Evolutionary conservation across 345 rosid genomes (phyloP), one percentile per base, ranked within the genome.

Genomic region (Populus ilicifolia): DNA sequence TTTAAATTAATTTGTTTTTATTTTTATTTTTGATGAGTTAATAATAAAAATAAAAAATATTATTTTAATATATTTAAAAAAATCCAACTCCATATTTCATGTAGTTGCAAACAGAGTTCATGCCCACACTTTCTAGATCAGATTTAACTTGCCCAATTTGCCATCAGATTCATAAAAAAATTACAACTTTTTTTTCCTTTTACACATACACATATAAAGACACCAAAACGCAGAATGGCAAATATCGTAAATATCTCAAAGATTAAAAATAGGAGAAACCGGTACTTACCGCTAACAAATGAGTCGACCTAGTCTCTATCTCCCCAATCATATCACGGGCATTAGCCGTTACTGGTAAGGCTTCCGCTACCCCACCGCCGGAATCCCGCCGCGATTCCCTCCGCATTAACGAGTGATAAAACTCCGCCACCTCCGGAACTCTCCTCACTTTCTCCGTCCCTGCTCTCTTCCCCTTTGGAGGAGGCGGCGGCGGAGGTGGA

Each of bases 311-410:
- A 84, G 94, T 96, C 89, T 96, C 99, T 35, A 96, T 96, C 88
- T 96, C 99, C 43, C 99, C 97, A 73, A 96, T 96, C 99, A 96
- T 96, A 77, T 96, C 97, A 48, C 98, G 89, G 8, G 97, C 90
- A 50, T 89, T 92, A 20, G 90, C 83, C 50, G 85, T 79, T 29
- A 89, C 88, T 25, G 88, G 85, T 25, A 84, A 69, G 0, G 70
- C 76, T 6, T 91, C 98, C 71, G 91, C 30, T 25, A 73, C 77
- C 21, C 87, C 86, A 20, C 88, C 81, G 75, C 93, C 84, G 48
- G 36, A 33, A 33, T 96, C 99, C 70, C 93, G 83, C 82, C 93
- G 81, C 1, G 96, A 91, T 66, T 96, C 97, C 79, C 97, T 87
- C 44, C 97, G 83, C 99, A 96, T 96, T 43, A 96, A 79, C 2